Evolutionary conservation across 805 yeast species (phyloP), one percentile per base, ranked within the genome.

Genomic region (Peterozyma toletana): DNA sequence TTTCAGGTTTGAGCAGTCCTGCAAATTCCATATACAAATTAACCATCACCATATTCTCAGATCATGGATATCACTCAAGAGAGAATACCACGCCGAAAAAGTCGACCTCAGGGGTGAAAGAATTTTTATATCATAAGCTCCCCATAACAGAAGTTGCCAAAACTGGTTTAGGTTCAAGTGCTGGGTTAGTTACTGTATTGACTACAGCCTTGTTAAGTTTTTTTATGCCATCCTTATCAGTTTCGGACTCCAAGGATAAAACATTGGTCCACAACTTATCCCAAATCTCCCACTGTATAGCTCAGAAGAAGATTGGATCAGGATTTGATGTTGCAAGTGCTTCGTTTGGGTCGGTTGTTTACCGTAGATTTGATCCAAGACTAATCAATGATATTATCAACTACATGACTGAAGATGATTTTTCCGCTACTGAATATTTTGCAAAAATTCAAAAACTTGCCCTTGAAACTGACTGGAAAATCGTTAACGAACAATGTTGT

Each of bases 281-380:
- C 0, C 99, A 93, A 59, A 68, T 86, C 9, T 83, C 96, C 0
- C 99, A 93, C 60, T 90, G 96, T 59, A 73, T 78, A 45, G 98
- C 99, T 2, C 99, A 93, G 60, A 86, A 87, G 30, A 93, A 93
- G 61, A 81, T 93, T 21, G 99, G 99, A 0, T 88, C 96, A 3
- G 99, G 99, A 0, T 93, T 93, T 62, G 99, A 93, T 58, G 95
- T 93, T 36, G 98, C 96, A 0, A 83, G 97, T 21, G 99, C 99
- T 0, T 83, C 86, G 0, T 91, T 73, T 61, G 99, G 99, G 1
- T 85, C 96, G 0, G 83, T 90, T 38, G 71, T 80, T 5, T 93
- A 93, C 61, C 71, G 77, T 37, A 69, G 99, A 48, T 93, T 93
- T 55, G 65, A 70, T 2, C 86, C 95, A 0, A 59, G 52, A 6